These are phyloP conservation scores for Chenopodium album DNA, from an alignment of 148 eudicot genomes.

Conservation along the genomic window DNA sequence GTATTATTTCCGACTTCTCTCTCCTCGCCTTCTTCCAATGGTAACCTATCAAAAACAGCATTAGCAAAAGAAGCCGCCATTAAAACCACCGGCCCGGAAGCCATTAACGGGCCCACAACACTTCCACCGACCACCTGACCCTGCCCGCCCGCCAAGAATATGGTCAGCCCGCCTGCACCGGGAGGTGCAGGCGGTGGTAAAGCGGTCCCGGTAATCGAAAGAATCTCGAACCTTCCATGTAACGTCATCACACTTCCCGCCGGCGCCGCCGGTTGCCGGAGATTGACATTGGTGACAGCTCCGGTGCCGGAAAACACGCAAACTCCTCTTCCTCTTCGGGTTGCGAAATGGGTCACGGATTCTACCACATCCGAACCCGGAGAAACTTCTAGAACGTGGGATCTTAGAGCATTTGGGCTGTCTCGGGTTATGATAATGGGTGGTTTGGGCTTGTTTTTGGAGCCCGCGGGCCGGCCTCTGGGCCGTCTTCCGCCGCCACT, in stretches of 20 bases:
- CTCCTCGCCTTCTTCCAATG: constrained; percentile 50
- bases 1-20: constrained; percentile 23
- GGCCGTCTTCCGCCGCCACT: constrained; percentile 26
- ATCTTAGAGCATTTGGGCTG: constrained; percentile 42
- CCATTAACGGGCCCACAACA: constrained; percentile 55
- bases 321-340: constrained; percentile 37
- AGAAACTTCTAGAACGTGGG: constrained; percentile 39
- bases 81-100: constrained; percentile 60
- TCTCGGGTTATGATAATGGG: constrained; percentile 44
- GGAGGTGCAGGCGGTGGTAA: constrained; percentile 58
- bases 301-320: constrained; percentile 41
- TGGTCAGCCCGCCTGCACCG: constrained; percentile 53
- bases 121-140: constrained; percentile 76
- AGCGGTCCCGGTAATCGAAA: constrained; percentile 39
- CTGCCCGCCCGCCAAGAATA: constrained; percentile 59
- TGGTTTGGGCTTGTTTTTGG: constrained; percentile 45
- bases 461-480: constrained; percentile 39
- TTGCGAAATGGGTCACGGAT: constrained; percentile 34
- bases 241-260: constrained; percentile 35
- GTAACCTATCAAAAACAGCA: constrained; percentile 66
- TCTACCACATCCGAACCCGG: constrained; percentile 37
- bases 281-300: constrained; percentile 36
- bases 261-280: constrained; percentile 34
- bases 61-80: constrained; percentile 71
- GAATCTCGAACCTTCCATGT: constrained; percentile 42